Evolutionary conservation across 176 grass and related monocot genomes (phyloP).

Genomic region (Ampelocalamus luodianensis): DNA sequence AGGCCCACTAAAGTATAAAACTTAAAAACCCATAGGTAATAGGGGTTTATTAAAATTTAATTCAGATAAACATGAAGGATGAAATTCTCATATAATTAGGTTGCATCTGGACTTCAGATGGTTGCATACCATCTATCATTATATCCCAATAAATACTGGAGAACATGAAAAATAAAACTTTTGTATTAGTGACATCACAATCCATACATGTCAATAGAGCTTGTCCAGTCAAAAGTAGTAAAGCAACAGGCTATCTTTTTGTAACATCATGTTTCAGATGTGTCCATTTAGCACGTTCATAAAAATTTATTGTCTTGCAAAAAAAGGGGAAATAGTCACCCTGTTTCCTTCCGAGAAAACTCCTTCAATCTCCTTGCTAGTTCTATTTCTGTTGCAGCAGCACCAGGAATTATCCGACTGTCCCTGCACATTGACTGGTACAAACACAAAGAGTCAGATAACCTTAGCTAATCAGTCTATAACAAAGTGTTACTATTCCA

Average conservation of each 20-base stretch:
- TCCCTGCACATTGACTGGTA: constrained; percentile 94
- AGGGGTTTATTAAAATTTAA: not conserved
- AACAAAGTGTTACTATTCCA: not conserved
- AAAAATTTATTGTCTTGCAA: not conserved
- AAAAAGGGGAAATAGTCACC: constrained; percentile 50
- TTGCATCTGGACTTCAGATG: constrained; percentile 4
- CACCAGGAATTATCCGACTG: constrained; percentile 85
- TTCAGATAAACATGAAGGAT: not conserved
- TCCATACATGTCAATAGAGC: not conserved
- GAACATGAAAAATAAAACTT: not conserved
- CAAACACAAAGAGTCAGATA: constrained; percentile 24
- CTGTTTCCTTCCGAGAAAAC: constrained; percentile 91
- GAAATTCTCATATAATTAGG: not conserved
- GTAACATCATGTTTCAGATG: not conserved
- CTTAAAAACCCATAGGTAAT: not conserved
- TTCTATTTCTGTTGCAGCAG: constrained; percentile 90
- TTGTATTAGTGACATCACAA: not conserved
- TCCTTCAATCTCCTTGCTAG: constrained; percentile 87
- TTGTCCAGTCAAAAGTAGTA: not conserved
- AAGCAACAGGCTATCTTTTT: not conserved
- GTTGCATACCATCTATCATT: constrained; percentile 11
- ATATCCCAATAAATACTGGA: not conserved
- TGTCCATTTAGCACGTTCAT: not conserved
- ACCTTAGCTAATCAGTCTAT: not conserved
- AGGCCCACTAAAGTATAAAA: not conserved